Evolutionary conservation across 2,329 filamentous ascomycete genomes (phyloP).

Genomic region (Fusarium xylarioides): DNA sequence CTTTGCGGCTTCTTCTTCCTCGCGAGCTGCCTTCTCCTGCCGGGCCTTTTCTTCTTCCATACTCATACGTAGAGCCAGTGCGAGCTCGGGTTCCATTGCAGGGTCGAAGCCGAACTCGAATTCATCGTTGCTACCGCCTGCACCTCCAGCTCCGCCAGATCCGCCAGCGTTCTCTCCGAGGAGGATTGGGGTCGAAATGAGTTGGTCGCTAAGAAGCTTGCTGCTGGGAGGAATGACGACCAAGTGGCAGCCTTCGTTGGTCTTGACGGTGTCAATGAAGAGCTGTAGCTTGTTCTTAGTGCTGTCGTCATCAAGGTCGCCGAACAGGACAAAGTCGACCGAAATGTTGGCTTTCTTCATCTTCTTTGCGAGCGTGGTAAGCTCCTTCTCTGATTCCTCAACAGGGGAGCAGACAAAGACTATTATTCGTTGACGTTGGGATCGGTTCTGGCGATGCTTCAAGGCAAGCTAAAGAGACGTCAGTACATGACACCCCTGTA

Average conservation of each 20-base stretch:
- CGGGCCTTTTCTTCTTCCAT: conserved; percentile 98
- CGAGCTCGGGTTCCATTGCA: conserved; percentile 89
- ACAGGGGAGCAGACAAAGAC: conserved; percentile 96
- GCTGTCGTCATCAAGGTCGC: conserved; percentile 89
- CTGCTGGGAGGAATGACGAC: conserved; percentile 90
- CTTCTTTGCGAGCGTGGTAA: conserved; percentile 91
- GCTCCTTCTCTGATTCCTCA: conserved; percentile 85
- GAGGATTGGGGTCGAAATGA: conserved; percentile 89
- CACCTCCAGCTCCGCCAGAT: conserved; percentile 64
- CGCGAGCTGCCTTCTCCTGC: conserved; percentile 84
- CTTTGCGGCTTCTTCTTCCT: conserved; percentile 75
- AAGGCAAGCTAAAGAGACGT: conserved; percentile 77
- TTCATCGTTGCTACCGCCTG: conserved; percentile 70
- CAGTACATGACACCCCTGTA: background rate
- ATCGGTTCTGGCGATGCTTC: conserved; percentile 98
- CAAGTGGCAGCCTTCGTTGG: conserved; percentile 88
- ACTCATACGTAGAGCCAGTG: conserved; percentile 93
- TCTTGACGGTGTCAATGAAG: conserved; percentile 94
- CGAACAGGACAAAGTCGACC: conserved; percentile 95
- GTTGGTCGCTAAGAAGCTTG: conserved; percentile 90
- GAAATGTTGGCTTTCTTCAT: conserved; percentile 98
- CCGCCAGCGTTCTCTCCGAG: conserved; percentile 77
- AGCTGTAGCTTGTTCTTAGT: conserved; percentile 90
- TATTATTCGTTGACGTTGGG: conserved; percentile 94
- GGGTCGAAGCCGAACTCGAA: conserved; percentile 87